These are phyloP conservation scores for Colletotrichum limetticola DNA, from an alignment of 2,329 filamentous ascomycete species.

Conservation along the genomic window DNA sequence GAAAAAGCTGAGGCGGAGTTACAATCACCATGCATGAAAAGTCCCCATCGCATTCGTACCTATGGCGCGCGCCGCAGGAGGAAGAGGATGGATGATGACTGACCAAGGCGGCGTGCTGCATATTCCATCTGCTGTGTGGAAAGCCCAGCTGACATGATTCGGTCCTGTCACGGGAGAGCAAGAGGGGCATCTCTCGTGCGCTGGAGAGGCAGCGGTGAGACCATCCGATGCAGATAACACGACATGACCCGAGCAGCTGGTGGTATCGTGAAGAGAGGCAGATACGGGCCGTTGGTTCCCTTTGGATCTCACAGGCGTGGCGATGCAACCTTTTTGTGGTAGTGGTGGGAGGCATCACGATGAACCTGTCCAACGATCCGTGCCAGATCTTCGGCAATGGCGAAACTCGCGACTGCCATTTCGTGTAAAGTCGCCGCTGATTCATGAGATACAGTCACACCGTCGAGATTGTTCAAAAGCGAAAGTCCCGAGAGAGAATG, in stretches of 20 bases:
- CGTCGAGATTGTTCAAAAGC: background rate
- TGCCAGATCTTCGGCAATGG: constrained; percentile 1
- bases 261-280: background rate
- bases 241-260: background rate
- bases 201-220: constrained; percentile 24
- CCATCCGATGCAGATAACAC: background rate
- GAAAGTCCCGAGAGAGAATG: background rate
- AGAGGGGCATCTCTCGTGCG: constrained; percentile 5
- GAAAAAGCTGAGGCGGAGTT: constrained; percentile 19
- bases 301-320: background rate
- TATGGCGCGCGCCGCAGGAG: constrained; percentile 12
- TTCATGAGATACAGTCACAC: background rate
- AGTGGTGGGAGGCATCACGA: background rate
- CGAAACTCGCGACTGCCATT: background rate
- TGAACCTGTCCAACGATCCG: constrained; percentile 13
- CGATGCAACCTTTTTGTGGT: constrained; percentile 4
- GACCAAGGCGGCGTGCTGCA: constrained; percentile 19
- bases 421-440: background rate
- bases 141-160: constrained; percentile 6
- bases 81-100: constrained; percentile 12
- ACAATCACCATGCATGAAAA: background rate
- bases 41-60: constrained; percentile 6
- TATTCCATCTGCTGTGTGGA: background rate
- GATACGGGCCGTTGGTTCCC: background rate
- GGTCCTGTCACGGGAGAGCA: constrained; percentile 1